A percentile compares a stretch with the other conserved stretches of the same genome.
These are phyloP conservation scores for Penicillium sp. DNA, from an alignment of 2,329 filamentous ascomycete genomes.

Conservation along the genomic window DNA sequence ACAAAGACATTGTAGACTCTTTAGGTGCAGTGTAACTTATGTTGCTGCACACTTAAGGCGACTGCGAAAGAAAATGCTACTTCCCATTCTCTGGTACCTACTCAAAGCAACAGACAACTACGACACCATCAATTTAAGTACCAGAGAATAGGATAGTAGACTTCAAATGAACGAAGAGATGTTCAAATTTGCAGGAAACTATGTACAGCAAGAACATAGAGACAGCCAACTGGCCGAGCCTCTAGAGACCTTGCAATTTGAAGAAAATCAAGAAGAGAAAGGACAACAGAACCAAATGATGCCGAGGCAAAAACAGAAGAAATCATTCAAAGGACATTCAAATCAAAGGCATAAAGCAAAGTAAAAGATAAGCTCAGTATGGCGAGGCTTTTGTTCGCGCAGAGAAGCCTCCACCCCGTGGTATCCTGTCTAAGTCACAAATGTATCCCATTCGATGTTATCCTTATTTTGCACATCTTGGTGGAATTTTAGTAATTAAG, in stretches of 20 bases:
- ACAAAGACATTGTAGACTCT: not conserved
- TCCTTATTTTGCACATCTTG: conserved; percentile 4
- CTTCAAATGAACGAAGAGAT: not conserved
- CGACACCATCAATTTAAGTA: no score
- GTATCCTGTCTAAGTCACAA: conserved; percentile 7
- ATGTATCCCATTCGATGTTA: conserved; percentile 11
- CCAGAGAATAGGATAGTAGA: no score
- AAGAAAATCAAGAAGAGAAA: not conserved
- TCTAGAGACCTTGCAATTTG: conserved; percentile 20
- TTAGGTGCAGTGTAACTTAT: not conserved
- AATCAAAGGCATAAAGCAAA: conserved; percentile 9
- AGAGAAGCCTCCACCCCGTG: not conserved
- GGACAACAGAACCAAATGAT: conserved; percentile 8
- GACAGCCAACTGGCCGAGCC: conserved; percentile 17
- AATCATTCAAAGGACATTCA: not conserved
- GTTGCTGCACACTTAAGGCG: no score
- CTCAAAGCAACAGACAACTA: no score
- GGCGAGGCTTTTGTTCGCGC: not conserved
- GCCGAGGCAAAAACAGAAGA: conserved; percentile 13
- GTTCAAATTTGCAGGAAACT: conserved; percentile 8
- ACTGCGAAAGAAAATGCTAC: no score
- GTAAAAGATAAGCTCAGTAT: not conserved
- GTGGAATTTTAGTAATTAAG: conserved; percentile 9
- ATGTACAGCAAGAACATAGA: conserved; percentile 13
- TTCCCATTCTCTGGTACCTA: no score